Base-by-base conservation (phyloP, 495 filamentous ascomycete genomes). In the Neurospora sublineolata region DNA sequence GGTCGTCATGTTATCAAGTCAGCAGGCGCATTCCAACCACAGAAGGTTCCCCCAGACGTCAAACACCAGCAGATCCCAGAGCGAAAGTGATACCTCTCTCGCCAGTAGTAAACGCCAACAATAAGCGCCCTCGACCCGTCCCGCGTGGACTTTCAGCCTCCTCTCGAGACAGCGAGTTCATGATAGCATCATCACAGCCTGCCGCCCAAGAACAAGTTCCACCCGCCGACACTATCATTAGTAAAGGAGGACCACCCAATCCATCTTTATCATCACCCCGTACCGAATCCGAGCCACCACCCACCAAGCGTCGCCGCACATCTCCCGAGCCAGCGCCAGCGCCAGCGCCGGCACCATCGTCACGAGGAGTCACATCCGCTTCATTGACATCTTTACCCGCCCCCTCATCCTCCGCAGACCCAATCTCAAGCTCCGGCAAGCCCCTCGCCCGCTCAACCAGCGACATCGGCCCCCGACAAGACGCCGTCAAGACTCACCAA, bases 271-370 rank as follows among this genome's bases (percentile, higher is more conserved):
- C 77, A 1, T 72, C 71, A 52, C 58, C 37, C 23, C 74, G 82
- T 39, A 79, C 80, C 0, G 79, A 81, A 44, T 83, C 82, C 0
- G 81, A 81, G 40, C 82, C 83, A 16, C 76, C 77, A 0, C 75
- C 75, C 3, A n/a, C 71, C 23, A 82, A 83, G 69, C 75, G 76
- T 16, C 72, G 69, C 0, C 68, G 75, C 37, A 72, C 68, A 37
- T 73, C 71, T 9, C 70, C 27, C 3, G 38, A 64, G 52, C 27
- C 52, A 64, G 52, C 23, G 11, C 11, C 40, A 42, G 16, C 42
- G 5, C 40, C 58, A 37, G 20, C 41, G 38, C 60, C 70, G 12
- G 46, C 73, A 18, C 16, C 68, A 41, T 73, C 11, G 3, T 40
- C 77, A 8, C 72, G 67, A 64, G 64, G 80, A 41, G 79, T 80